Conservation (phyloP, 805 yeast species). For the Nakazawaea holstii region DNA sequence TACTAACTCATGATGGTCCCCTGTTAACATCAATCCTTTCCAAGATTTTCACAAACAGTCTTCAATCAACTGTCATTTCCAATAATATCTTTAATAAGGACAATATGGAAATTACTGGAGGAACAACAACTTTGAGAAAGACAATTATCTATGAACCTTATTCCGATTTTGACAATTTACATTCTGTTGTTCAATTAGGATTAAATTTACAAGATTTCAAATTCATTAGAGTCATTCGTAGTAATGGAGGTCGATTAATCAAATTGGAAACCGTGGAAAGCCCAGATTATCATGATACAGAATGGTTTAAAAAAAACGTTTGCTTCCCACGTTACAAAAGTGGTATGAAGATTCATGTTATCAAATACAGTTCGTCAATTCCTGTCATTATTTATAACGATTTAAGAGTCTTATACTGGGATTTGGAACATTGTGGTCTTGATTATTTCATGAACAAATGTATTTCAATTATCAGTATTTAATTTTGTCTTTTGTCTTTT, state of each 20-base stretch:
- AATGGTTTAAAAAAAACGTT: conserved; percentile 32
- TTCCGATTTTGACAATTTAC: neutral
- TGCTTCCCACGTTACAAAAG: conserved; percentile 40
- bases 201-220: conserved; percentile 16
- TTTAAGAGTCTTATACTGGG: conserved; percentile 7
- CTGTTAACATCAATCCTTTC: too few species aligned
- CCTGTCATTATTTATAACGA: conserved; percentile 3
- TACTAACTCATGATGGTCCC: neutral
- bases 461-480: neutral
- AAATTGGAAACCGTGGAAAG: conserved; percentile 28
- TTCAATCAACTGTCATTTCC: neutral
- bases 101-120: too few species aligned
- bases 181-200: neutral
- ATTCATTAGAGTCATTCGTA: conserved; percentile 33
- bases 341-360: conserved; percentile 35
- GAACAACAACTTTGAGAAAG: neutral
- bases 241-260: conserved; percentile 30
- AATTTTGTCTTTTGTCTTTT: too few species aligned
- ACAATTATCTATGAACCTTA: neutral
- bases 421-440: neutral
- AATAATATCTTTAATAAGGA: too few species aligned
- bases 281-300: conserved; percentile 20
- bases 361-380: conserved; percentile 6
- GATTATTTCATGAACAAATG: conserved; percentile 1
- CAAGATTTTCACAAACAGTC: neutral